phyloP scores from a whole-genome alignment of 1,139 yeast species.

The Blastobotrys apis region DNA sequence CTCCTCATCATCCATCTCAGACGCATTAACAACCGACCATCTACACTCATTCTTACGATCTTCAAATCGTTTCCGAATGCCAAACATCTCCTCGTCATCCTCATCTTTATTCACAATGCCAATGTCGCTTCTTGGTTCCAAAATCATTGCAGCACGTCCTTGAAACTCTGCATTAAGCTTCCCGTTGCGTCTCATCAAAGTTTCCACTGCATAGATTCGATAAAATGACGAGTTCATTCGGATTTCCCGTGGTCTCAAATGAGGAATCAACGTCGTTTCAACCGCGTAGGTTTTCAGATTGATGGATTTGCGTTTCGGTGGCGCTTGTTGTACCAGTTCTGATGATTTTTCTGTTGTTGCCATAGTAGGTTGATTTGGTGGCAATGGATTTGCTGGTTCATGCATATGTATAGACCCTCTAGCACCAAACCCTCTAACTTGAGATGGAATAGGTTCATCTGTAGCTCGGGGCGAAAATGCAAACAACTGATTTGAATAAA shows the following conservation, averaged over 20 bases:
- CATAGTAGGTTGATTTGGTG: not conserved
- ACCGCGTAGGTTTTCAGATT: constrained; percentile 33
- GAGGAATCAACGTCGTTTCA: constrained; percentile 31
- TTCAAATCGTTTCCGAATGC: constrained; percentile 28
- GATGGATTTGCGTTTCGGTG: constrained; percentile 18
- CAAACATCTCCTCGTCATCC: constrained; percentile 24
- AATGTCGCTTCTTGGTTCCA: constrained; percentile 33
- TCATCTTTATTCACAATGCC: constrained; percentile 21
- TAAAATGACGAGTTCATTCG: constrained; percentile 37
- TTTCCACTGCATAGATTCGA: constrained; percentile 36
- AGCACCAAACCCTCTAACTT: constrained; percentile 9
- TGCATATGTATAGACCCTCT: constrained; percentile 10
- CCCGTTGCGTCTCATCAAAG: constrained; percentile 34
- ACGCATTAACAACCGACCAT: constrained; percentile 11
- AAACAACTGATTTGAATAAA: constrained; percentile 24
- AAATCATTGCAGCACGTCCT: constrained; percentile 36
- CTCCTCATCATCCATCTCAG: constrained; percentile 3
- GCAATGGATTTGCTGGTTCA: constrained; percentile 1
- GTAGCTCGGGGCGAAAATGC: constrained; percentile 31
- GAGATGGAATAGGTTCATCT: constrained; percentile 30
- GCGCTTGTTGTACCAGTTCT: not conserved
- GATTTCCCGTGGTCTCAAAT: constrained; percentile 33
- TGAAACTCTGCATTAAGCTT: constrained; percentile 32
- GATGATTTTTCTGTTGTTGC: not conserved
- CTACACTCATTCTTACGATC: constrained; percentile 8